Evolutionary conservation across 495 filamentous ascomycete species (phyloP).

Genomic region (Niebla homalea): DNA sequence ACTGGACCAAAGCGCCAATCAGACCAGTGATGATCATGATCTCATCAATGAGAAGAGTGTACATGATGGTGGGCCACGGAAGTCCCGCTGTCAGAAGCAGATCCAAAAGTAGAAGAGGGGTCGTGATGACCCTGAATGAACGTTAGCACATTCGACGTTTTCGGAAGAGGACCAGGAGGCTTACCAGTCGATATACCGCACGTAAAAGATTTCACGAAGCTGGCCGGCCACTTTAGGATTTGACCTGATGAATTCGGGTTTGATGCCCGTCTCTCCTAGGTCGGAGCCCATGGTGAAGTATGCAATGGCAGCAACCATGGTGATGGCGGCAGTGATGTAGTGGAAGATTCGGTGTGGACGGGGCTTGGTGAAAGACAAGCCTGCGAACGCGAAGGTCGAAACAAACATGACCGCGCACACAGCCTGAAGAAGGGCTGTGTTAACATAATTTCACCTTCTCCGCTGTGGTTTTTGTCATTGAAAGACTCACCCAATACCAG

Average conservation of each 20-base stretch:
- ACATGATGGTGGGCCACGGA: conserved; percentile 51
- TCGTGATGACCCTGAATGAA: conserved; percentile 26
- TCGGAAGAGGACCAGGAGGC: conserved; percentile 27
- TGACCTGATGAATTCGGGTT: conserved; percentile 36
- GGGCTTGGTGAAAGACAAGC: conserved; percentile 35
- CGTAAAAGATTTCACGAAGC: conserved; percentile 57
- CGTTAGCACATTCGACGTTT: background rate
- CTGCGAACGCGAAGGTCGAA: conserved; percentile 27
- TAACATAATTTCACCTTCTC: background rate
- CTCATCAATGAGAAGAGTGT: conserved; percentile 44
- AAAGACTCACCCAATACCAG: conserved; percentile 35
- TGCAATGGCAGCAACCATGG: conserved; percentile 47
- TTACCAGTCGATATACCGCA: conserved; percentile 54
- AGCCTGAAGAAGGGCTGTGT: conserved; percentile 10
- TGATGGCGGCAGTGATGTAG: conserved; percentile 49
- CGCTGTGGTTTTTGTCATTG: background rate
- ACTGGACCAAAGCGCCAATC: conserved; percentile 43
- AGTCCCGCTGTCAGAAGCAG: conserved; percentile 50
- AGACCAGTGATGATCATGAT: conserved; percentile 53
- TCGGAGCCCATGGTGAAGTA: conserved; percentile 61
- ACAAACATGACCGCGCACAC: conserved; percentile 30
- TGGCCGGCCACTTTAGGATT: conserved; percentile 29
- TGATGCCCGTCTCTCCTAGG: conserved; percentile 50
- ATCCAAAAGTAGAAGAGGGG: conserved; percentile 42
- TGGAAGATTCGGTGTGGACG: conserved; percentile 51